Evolutionary conservation across 139 green algal species (phyloP).

Genomic region (Diplosphaera chodatii): DNA sequence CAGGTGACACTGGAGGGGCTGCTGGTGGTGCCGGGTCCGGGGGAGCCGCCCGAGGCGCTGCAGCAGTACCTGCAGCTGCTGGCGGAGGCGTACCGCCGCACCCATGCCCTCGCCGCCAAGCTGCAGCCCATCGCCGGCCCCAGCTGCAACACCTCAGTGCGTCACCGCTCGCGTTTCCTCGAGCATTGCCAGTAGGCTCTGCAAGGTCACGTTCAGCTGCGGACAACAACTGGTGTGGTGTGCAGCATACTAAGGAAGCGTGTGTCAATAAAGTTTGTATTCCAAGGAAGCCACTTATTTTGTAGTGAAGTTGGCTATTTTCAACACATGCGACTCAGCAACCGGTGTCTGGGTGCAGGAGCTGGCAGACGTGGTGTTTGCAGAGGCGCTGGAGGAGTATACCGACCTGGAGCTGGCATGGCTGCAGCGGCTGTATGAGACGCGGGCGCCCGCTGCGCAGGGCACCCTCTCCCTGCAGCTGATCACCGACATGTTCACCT

Average conservation of each 20-base stretch:
- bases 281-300: too few species aligned
- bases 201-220: too few species aligned
- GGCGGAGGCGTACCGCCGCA: slow-evolving; percentile 43
- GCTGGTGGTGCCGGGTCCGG: slow-evolving; percentile 21
- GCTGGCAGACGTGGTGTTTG: slow-evolving; percentile 40
- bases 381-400: slow-evolving; percentile 32
- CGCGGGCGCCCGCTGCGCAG: neutral
- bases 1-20: slow-evolving; percentile 34
- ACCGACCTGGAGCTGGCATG: slow-evolving; percentile 48
- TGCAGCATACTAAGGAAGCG: too few species aligned
- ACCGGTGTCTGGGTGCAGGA: too few species aligned
- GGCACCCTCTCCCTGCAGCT: slow-evolving; percentile 25
- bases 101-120: slow-evolving; percentile 25
- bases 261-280: too few species aligned
- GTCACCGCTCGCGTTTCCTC: too few species aligned
- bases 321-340: too few species aligned
- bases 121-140: slow-evolving; percentile 16
- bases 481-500: slow-evolving; percentile 25
- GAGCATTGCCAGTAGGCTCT: too few species aligned
- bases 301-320: too few species aligned
- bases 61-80: slow-evolving; percentile 41
- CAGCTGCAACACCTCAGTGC: neutral
- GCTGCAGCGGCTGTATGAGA: slow-evolving; percentile 29
- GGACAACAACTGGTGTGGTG: too few species aligned
- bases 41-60: slow-evolving; percentile 13